These are phyloP conservation scores for Penicillium dipodomyicola DNA, from an alignment of 495 filamentous ascomycete species.

Conservation along the genomic window DNA sequence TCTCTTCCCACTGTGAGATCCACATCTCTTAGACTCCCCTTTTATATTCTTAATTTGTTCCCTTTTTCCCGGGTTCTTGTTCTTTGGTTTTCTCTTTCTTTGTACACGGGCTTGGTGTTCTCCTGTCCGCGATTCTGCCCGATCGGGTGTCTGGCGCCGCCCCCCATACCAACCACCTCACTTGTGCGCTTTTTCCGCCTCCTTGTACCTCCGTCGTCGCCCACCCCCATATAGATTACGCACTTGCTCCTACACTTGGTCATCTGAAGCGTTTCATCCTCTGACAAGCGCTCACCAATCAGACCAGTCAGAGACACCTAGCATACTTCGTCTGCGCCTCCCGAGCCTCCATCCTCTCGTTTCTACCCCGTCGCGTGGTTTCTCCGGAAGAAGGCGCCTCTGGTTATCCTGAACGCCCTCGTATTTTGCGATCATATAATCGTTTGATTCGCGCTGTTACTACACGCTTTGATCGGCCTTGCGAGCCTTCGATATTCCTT, in stretches of 20 bases:
- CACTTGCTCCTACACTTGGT: slow-evolving; percentile 19
- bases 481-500: slow-evolving; percentile 4
- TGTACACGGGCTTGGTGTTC: slow-evolving; percentile 10
- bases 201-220: slow-evolving; percentile 39
- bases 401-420: slow-evolving; percentile 8
- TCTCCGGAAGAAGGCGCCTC: slow-evolving; percentile 14
- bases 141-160: slow-evolving; percentile 25
- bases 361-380: slow-evolving; percentile 61
- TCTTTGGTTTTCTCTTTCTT: slow-evolving; percentile 14
- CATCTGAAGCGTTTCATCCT: slow-evolving; percentile 9
- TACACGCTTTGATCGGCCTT: slow-evolving; percentile 14
- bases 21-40: slow-evolving; percentile 26
- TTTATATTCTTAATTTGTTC: slow-evolving; percentile 14
- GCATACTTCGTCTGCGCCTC: slow-evolving; percentile 17
- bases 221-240: slow-evolving; percentile 31
- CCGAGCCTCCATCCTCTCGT: slow-evolving; percentile 61
- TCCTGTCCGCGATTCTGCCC: slow-evolving; percentile 19
- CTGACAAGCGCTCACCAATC: slow-evolving; percentile 12
- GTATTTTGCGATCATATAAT: slow-evolving; percentile 7
- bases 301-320: slow-evolving; percentile 7
- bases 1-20: slow-evolving; percentile 34
- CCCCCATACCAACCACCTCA: slow-evolving; percentile 31
- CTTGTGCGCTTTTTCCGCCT: slow-evolving; percentile 33
- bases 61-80: slow-evolving; percentile 12
- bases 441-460: slow-evolving; percentile 8